Conservation (phyloP, 371 early-diverging fungal genomes). For the Batkoa obscura region DNA sequence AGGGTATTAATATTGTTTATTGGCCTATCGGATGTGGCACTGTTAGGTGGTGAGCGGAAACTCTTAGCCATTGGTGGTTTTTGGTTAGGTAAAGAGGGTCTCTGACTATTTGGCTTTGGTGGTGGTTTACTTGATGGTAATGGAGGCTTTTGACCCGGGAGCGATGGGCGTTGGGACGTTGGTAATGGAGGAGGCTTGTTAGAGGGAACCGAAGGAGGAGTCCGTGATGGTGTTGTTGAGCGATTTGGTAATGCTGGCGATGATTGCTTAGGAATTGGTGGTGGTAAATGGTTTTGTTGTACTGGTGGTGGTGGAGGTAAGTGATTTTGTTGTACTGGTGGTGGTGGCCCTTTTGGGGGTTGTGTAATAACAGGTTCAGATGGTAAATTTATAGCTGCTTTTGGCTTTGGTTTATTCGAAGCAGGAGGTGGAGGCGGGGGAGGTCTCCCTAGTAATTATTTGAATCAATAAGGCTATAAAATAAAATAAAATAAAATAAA, state of each 20-base stretch:
- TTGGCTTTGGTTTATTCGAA: conserved; percentile 6
- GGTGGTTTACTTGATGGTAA: background rate
- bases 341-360: conserved; percentile 11
- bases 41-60: background rate
- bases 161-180: background rate
- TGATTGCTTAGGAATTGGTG: conserved; percentile 6
- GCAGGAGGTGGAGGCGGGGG: conserved; percentile 14
- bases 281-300: conserved; percentile 9
- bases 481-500: no score
- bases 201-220: conserved; percentile 12
- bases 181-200: background rate
- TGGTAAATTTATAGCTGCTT: no score
- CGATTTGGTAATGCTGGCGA: conserved; percentile 16
- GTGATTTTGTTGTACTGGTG: conserved; percentile 1
- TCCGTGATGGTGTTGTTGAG: background rate
- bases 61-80: background rate
- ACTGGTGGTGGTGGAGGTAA: conserved; percentile 18
- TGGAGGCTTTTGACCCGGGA: background rate
- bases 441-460: background rate
- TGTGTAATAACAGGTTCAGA: conserved; percentile 11
- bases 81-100: background rate
- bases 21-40: background rate
- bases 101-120: background rate
- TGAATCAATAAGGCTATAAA: background rate
- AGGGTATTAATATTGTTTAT: background rate